phyloP scores from a whole-genome alignment of 2,329 filamentous ascomycete genomes.

The Daldinia sp. region DNA sequence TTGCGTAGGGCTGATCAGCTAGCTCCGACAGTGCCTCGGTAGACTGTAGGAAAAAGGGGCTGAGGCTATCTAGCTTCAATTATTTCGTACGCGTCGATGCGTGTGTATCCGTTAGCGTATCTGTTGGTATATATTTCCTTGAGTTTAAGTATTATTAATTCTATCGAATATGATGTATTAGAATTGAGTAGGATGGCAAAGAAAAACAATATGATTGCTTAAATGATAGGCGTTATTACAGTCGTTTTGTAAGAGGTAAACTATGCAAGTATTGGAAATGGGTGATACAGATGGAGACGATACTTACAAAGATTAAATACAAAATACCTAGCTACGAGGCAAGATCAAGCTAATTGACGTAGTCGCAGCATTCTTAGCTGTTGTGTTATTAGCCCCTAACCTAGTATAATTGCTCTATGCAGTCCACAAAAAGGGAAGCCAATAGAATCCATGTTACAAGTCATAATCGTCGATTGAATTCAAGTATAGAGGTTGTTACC shows the following conservation, averaged over 20 bases:
- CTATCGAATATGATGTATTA: background rate
- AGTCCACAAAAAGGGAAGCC: background rate
- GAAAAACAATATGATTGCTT: background rate
- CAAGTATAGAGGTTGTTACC: background rate
- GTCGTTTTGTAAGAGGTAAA: background rate
- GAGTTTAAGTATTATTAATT: background rate
- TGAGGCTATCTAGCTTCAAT: background rate
- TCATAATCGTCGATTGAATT: background rate
- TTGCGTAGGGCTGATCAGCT: slow-evolving; percentile 33
- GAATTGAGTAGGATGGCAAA: background rate
- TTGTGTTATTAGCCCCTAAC: background rate
- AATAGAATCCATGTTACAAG: background rate
- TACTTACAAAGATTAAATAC: too few relatives aligned
- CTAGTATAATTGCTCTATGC: background rate
- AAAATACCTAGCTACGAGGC: background rate
- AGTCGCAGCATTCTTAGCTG: background rate
- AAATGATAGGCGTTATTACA: background rate
- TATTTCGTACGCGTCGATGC: background rate
- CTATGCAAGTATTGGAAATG: background rate
- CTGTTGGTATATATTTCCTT: too few relatives aligned
- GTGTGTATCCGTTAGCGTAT: background rate
- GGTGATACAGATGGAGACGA: background rate
- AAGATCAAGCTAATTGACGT: background rate
- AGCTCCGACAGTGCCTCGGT: slow-evolving; percentile 5
- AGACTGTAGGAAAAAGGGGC: background rate